A percentile compares a stretch with the other conserved stretches of the same genome.
Evolutionary conservation across 768 basidiomycete genomes (phyloP).

Genomic region (Chalciporus chontae): DNA sequence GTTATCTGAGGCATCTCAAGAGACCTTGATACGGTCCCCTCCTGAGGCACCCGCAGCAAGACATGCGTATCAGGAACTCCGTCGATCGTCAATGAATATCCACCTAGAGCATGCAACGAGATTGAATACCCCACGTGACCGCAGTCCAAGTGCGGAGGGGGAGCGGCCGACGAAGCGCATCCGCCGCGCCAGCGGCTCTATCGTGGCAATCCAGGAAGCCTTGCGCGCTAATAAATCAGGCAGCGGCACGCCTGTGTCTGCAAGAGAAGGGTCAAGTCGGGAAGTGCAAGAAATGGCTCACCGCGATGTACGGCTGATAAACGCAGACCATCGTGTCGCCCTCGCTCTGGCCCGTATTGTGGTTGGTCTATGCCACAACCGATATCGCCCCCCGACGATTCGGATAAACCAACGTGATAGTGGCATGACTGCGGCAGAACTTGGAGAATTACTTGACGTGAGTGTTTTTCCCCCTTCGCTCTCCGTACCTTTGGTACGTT

Average conservation of each 20-base stretch:
- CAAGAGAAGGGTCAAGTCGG: slow-evolving; percentile 1
- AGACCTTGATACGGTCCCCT: slow-evolving; percentile 1
- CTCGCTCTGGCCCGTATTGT: slow-evolving; percentile 19
- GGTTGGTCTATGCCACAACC: slow-evolving; percentile 21
- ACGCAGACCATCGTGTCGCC: slow-evolving; percentile 16
- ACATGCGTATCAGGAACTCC: slow-evolving; percentile 12
- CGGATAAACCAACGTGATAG: slow-evolving; percentile 6
- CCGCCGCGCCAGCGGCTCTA: slow-evolving; percentile 14
- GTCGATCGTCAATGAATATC: slow-evolving; percentile 3
- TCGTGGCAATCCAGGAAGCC: slow-evolving; percentile 10
- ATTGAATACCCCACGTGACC: slow-evolving; percentile 7
- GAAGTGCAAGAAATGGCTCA: background rate
- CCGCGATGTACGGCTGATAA: background rate
- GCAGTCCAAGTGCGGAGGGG: slow-evolving; percentile 20
- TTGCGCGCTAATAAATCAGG: slow-evolving; percentile 12
- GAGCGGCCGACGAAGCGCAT: slow-evolving; percentile 29
- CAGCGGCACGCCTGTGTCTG: slow-evolving; percentile 6
- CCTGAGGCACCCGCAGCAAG: background rate
- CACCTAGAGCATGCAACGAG: slow-evolving; percentile 2
- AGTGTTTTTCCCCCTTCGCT: slow-evolving; percentile 12
- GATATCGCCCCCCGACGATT: slow-evolving; percentile 13
- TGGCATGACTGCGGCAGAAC: slow-evolving; percentile 28
- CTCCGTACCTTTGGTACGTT: background rate
- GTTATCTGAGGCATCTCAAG: slow-evolving; percentile 2
- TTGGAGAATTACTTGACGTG: slow-evolving; percentile 32